A percentile compares a stretch with the other conserved stretches of the same genome.
phyloP scores from a whole-genome alignment of 2,329 filamentous ascomycete genomes.

The Simplicillium sp. region DNA sequence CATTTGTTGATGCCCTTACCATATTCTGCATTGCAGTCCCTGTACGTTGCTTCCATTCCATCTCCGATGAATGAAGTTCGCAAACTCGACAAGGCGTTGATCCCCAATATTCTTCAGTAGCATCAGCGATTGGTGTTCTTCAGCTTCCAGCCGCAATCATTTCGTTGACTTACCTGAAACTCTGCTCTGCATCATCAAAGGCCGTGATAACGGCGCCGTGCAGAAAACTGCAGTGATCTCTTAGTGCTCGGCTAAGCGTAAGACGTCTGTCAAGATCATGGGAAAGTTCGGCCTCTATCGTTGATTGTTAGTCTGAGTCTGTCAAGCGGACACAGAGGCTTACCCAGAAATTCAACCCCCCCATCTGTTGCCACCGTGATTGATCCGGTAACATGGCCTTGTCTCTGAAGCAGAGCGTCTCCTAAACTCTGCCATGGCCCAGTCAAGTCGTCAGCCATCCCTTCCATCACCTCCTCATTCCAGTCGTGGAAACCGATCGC shows the following conservation, averaged over 20 bases:
- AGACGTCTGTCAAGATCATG: too few species aligned
- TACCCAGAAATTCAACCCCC: too few species aligned
- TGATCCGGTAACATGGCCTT: neutral
- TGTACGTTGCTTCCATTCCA: conserved; percentile 25
- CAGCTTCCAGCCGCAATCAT: neutral
- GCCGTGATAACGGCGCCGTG: too few species aligned
- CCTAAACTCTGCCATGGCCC: conserved; percentile 18
- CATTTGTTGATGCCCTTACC: conserved; percentile 15
- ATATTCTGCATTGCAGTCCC: conserved; percentile 16
- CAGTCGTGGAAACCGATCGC: conserved; percentile 22
- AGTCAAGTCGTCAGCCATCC: conserved; percentile 23
- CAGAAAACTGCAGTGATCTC: too few species aligned
- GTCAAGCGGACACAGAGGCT: too few species aligned
- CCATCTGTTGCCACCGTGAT: too few species aligned
- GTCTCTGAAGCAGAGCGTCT: conserved; percentile 5
- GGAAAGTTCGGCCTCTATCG: too few species aligned
- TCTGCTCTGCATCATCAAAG: neutral
- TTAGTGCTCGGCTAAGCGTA: too few species aligned
- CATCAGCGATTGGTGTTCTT: too few species aligned
- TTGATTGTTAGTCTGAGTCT: too few species aligned
- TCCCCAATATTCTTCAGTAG: conserved; percentile 18
- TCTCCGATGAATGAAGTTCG: conserved; percentile 26
- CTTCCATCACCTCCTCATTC: conserved; percentile 32
- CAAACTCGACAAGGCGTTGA: conserved; percentile 23
- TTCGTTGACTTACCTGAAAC: conserved; percentile 1